A percentile compares a stretch with the other conserved stretches of the same genome.
These are phyloP conservation scores for Amanita thiersii DNA, from an alignment of 768 basidiomycete species.

Conservation along the genomic window DNA sequence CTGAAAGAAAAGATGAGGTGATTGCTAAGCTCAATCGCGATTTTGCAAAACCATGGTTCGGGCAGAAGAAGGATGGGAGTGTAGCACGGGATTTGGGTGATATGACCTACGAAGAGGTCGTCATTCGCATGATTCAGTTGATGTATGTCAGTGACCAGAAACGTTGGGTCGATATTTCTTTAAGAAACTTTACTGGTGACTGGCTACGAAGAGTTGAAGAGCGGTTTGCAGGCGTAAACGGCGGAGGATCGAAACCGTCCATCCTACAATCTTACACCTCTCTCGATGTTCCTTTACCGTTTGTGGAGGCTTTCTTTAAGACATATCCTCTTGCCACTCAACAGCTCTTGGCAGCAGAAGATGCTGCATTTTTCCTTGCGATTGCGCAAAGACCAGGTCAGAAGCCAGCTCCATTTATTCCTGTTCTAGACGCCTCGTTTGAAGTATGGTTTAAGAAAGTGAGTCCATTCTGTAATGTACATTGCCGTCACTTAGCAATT, in stretches of 20 bases:
- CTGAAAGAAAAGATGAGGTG: conserved; percentile 80
- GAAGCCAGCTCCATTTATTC: conserved; percentile 98
- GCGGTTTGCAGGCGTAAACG: conserved; percentile 87
- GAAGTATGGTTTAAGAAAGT: conserved; percentile 99
- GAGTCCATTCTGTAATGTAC: conserved; percentile 12
- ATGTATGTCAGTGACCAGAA: conserved; percentile 91
- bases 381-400: conserved; percentile 95
- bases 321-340: conserved; percentile 74
- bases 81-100: conserved; percentile 83
- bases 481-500: no score
- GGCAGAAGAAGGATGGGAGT: conserved; percentile 86
- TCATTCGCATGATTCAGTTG: conserved; percentile 82
- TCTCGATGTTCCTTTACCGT: conserved; percentile 74
- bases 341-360: conserved; percentile 88
- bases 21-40: conserved; percentile 90
- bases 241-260: conserved; percentile 68
- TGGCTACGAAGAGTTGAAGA: conserved; percentile 96
- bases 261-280: conserved; percentile 75
- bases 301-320: conserved; percentile 78
- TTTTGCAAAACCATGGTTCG: conserved; percentile 97
- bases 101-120: conserved; percentile 98
- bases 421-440: conserved; percentile 85
- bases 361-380: conserved; percentile 91
- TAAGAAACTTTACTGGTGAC: conserved; percentile 92
- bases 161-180: conserved; percentile 88